Evolutionary conservation across 345 rosid genomes (phyloP).

Genomic region (Aquilaria sinensis): DNA sequence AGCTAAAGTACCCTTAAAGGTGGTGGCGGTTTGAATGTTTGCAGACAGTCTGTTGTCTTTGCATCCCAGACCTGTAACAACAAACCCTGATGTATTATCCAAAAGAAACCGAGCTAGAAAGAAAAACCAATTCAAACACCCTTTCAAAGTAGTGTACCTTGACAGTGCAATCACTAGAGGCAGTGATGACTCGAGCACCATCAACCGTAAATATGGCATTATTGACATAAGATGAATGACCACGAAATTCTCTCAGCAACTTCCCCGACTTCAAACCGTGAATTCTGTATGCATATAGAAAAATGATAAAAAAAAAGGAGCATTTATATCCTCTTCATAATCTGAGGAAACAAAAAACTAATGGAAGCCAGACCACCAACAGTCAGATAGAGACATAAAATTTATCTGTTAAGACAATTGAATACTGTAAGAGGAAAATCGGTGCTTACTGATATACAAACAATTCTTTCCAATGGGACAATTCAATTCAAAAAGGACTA

Average conservation of each 20-base stretch:
- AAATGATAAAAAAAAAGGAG: background rate
- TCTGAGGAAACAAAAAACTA: too few species aligned
- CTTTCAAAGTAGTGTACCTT: constrained; percentile 34
- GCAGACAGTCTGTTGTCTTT: constrained; percentile 91
- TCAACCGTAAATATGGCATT: constrained; percentile 90
- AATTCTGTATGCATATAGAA: constrained; percentile 41
- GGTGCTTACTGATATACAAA: background rate
- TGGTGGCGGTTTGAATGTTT: constrained; percentile 95
- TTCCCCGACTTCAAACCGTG: constrained; percentile 98
- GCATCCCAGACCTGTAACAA: constrained; percentile 83
- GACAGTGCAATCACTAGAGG: constrained; percentile 89
- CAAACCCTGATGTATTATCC: constrained; percentile 1
- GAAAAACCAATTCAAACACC: constrained; percentile 3
- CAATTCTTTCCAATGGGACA: background rate
- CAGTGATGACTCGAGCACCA: constrained; percentile 84
- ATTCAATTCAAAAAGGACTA: background rate
- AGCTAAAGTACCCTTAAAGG: constrained; percentile 60
- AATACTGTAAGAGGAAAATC: background rate
- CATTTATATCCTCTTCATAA: too few species aligned
- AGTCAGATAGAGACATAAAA: background rate
- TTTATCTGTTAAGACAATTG: background rate
- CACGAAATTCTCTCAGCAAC: constrained; percentile 90
- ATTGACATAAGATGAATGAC: constrained; percentile 86
- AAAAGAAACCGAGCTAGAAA: constrained; percentile 1
- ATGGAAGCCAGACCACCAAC: too few species aligned